phyloP scores from a whole-genome alignment of 495 filamentous ascomycete genomes.

The Friedmanniomyces simplex region DNA sequence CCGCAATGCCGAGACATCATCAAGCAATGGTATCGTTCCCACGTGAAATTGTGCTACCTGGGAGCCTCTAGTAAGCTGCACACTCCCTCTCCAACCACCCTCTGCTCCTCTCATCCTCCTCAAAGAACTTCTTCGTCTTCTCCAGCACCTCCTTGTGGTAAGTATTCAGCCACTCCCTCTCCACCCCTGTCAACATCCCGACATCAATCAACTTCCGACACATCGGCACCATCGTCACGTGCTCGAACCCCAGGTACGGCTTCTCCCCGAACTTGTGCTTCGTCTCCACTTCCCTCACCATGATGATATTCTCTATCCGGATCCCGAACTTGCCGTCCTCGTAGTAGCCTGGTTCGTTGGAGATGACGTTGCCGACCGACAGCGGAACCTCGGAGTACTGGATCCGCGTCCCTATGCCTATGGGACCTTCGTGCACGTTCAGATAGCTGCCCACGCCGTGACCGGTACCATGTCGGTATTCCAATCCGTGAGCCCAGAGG shows the following conservation, averaged over 20 bases:
- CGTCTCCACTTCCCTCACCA: slow-evolving; percentile 79
- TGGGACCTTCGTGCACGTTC: slow-evolving; percentile 96
- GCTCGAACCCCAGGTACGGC: slow-evolving; percentile 89
- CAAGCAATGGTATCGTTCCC: too few relatives aligned
- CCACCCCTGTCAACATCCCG: slow-evolving; percentile 57
- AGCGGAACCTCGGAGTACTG: slow-evolving; percentile 89
- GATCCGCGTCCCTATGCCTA: slow-evolving; percentile 85
- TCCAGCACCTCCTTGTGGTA: slow-evolving; percentile 74
- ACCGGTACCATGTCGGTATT: slow-evolving; percentile 94
- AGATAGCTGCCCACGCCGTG: slow-evolving; percentile 90
- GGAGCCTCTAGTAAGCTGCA: slow-evolving; percentile 32
- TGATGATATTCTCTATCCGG: slow-evolving; percentile 88
- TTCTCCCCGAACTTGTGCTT: slow-evolving; percentile 84
- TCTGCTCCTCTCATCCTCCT: slow-evolving; percentile 52
- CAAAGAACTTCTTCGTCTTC: slow-evolving; percentile 75
- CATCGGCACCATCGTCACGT: slow-evolving; percentile 93
- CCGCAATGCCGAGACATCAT: too few relatives aligned
- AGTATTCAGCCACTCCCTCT: slow-evolving; percentile 78
- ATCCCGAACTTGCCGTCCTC: slow-evolving; percentile 98
- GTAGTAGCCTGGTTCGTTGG: slow-evolving; percentile 94
- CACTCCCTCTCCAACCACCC: slow-evolving; percentile 86
- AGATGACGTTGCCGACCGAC: slow-evolving; percentile 84
- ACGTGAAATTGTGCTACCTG: too few relatives aligned
- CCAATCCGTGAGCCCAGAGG: slow-evolving; percentile 84
- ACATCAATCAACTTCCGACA: slow-evolving; percentile 81